Percentiles rank a stretch among this genome's conserved stretches.
Evolutionary conservation across 2,329 filamentous ascomycete species (phyloP).

Genomic region (Huntiella decipiens): DNA sequence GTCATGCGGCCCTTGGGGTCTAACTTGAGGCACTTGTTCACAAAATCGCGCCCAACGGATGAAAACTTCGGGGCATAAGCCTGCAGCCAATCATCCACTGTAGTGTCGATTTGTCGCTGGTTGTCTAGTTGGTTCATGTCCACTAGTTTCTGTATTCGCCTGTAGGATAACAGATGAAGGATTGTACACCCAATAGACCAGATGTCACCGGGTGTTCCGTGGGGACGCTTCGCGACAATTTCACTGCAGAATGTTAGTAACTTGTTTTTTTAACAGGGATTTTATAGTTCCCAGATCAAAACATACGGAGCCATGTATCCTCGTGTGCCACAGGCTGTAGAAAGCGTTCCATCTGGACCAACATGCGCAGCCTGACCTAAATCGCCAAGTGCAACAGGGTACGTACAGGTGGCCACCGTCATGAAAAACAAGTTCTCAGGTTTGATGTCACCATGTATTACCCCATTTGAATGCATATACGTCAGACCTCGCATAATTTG

Average conservation of each 20-base stretch:
- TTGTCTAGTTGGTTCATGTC: too few species aligned
- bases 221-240: slow-evolving; percentile 14
- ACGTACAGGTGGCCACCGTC: slow-evolving; percentile 23
- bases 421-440: slow-evolving; percentile 34
- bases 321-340: slow-evolving; percentile 26
- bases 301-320: slow-evolving; percentile 32
- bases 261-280: background rate
- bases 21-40: slow-evolving; percentile 4
- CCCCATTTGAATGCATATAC: slow-evolving; percentile 30
- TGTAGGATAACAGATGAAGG: slow-evolving; percentile 18
- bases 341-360: slow-evolving; percentile 22
- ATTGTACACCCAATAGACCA: slow-evolving; percentile 33
- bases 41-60: slow-evolving; percentile 6
- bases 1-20: slow-evolving; percentile 5
- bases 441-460: slow-evolving; percentile 35
- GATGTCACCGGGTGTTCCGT: slow-evolving; percentile 27
- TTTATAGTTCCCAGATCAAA: background rate
- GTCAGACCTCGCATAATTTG: slow-evolving; percentile 28
- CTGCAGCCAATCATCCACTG: too few species aligned
- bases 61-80: background rate
- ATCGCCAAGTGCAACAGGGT: slow-evolving; percentile 31
- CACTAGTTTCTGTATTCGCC: too few species aligned
- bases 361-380: slow-evolving; percentile 30
- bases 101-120: too few species aligned
- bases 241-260: slow-evolving; percentile 20